Base-by-base conservation (phyloP, 306 rosid genomes). In the Castanopsis chinensis region DNA sequence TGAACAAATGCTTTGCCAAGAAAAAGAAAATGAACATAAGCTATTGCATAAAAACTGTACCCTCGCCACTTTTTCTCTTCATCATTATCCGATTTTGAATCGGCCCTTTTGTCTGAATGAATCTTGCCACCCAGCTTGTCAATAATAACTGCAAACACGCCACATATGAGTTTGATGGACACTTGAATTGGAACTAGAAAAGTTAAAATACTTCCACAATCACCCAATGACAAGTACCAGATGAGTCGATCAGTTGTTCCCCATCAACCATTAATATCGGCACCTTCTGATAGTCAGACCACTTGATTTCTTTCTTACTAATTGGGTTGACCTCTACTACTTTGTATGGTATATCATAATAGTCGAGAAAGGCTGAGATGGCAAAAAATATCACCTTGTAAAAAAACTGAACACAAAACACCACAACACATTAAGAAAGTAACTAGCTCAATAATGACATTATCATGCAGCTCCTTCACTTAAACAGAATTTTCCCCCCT, bases 231-330 rank as follows among this genome's bases (percentile, higher is more conserved):
- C 15, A 76, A 33, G 71, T 78, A 93, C 99, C 99, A 88, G 99
- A 96, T n/a, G 99, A 96, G 79, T 96, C 98, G 79, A 86, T 91
- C 73, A 96, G 90, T 86, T 86, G 94, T 80, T 91, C 93, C 59
- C 99, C 98, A 83, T 96, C 97, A 69, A 96, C 93, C 91, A 89
- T 72, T 87, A 96, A 52, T 79, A 96, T 93, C 4, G 99, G 99
- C 87, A 96, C 98, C 89, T 96, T 96, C 94, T 90, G 79, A 79
- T 96, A 96, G 30, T 93, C 98, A 19, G 97, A 93, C 92, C 95
- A 96, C 80, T 96, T 91, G 76, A 96, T 96, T 88, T 96, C 99
- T 72, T 96, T 96, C 88, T 96, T 96, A 73, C 97, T 93, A 53
- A 96, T 77, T 2, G 99, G 99, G 77, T 96, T 96, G 72, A 96